Percentiles rank a stretch among this genome's conserved stretches.
Evolutionary conservation across 306 rosid species (phyloP).

Genomic region (Begonia fuchsioides): DNA sequence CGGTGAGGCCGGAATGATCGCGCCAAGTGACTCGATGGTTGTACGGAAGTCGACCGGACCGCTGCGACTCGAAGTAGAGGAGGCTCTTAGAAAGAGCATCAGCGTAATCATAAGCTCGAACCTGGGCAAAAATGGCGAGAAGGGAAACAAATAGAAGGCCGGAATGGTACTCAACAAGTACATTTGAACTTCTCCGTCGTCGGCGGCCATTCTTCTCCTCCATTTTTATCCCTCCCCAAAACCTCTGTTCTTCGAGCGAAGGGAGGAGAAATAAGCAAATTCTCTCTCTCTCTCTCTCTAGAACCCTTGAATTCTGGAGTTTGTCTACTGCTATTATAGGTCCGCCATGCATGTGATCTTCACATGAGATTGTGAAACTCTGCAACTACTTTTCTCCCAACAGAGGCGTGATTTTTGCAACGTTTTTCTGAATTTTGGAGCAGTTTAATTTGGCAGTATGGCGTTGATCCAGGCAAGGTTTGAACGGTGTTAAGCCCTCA

Average conservation of each 20-base stretch:
- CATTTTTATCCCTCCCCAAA: no score
- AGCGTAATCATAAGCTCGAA: slow-evolving; percentile 40
- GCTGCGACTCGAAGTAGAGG: slow-evolving; percentile 88
- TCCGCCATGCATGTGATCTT: slow-evolving; percentile 4
- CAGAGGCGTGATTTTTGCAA: slow-evolving; percentile 7
- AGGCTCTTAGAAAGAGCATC: slow-evolving; percentile 84
- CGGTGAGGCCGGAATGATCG: slow-evolving; percentile 92
- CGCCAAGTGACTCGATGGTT: slow-evolving; percentile 94
- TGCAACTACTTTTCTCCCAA: background rate
- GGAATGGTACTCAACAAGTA: slow-evolving; percentile 12
- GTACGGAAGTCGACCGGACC: slow-evolving; percentile 84
- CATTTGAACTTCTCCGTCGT: slow-evolving; percentile 5
- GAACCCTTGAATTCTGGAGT: background rate
- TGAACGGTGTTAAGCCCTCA: no score
- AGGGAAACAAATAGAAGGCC: slow-evolving; percentile 17
- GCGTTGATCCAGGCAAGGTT: no score
- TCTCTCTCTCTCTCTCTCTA: slow-evolving; percentile 5
- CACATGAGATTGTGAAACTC: slow-evolving; percentile 1
- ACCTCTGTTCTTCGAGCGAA: no score
- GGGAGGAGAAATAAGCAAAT: background rate
- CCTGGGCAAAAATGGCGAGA: slow-evolving; percentile 12
- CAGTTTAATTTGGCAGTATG: no score
- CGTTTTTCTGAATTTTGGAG: background rate
- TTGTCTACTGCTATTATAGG: background rate
- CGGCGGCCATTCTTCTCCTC: no score